phyloP scores from a whole-genome alignment of 139 green algal genomes.

The Coelastrella sp. region DNA sequence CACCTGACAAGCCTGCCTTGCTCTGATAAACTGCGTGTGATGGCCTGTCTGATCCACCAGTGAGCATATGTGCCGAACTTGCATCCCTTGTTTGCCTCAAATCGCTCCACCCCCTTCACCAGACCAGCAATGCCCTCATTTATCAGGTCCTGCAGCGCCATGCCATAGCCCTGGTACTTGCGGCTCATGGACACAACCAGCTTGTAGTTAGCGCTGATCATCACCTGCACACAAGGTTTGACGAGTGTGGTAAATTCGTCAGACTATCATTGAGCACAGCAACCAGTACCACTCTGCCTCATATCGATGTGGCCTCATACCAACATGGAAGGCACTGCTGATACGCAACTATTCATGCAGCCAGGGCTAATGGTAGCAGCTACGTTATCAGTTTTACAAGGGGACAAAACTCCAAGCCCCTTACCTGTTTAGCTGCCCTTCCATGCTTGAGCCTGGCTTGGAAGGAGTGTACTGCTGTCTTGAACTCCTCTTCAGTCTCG shows the following conservation, averaged over 20 bases:
- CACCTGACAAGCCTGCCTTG: constrained; percentile 76
- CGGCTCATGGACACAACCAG: constrained; percentile 93
- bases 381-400: not conserved
- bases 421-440: constrained; percentile 16
- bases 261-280: not conserved
- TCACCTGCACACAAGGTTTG: constrained; percentile 54
- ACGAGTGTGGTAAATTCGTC: not conserved
- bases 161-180: constrained; percentile 78
- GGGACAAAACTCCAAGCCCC: not conserved
- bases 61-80: constrained; percentile 98
- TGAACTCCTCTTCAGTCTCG: not conserved
- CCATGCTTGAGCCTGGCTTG: not conserved
- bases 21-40: constrained; percentile 72
- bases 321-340: no score
- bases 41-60: constrained; percentile 97
- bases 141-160: constrained; percentile 81
- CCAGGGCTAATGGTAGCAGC: not conserved
- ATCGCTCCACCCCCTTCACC: constrained; percentile 89
- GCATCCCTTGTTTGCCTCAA: constrained; percentile 91
- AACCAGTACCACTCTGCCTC: no score
- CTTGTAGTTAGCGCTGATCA: constrained; percentile 94
- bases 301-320: no score
- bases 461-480: not conserved
- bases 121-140: constrained; percentile 88
- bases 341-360: not conserved